Percentiles rank a stretch among this genome's conserved stretches.
These are phyloP conservation scores for Xenosphaeropsis pyriputrescens DNA, from an alignment of 2,329 filamentous ascomycete species.

Conservation along the genomic window DNA sequence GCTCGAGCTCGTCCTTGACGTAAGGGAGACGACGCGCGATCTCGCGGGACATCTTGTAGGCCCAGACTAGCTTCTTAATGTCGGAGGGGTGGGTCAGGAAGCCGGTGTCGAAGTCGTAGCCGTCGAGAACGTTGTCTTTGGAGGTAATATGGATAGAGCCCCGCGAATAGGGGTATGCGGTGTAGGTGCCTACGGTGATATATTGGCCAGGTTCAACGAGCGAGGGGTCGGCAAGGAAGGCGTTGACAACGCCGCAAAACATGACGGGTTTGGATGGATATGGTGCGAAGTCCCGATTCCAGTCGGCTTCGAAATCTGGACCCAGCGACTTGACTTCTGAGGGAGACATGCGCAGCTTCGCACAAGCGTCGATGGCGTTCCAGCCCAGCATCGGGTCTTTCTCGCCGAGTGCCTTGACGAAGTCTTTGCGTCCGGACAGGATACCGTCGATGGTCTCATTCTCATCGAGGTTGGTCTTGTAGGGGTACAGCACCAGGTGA, in stretches of 20 bases:
- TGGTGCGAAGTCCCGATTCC: constrained; percentile 37
- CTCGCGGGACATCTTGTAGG: constrained; percentile 51
- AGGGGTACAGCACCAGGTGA: constrained; percentile 36
- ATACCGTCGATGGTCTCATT: constrained; percentile 38
- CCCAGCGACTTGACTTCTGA: constrained; percentile 37
- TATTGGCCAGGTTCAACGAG: constrained; percentile 29
- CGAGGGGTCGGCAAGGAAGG: constrained; percentile 27
- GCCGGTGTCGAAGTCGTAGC: constrained; percentile 40
- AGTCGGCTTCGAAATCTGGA: constrained; percentile 33
- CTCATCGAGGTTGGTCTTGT: constrained; percentile 27
- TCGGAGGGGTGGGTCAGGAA: constrained; percentile 41
- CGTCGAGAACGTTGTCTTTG: constrained; percentile 22
- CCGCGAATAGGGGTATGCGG: constrained; percentile 44
- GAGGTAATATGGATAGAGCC: constrained; percentile 44
- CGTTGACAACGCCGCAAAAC: constrained; percentile 33
- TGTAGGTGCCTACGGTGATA: constrained; percentile 35
- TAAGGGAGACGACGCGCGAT: constrained; percentile 37
- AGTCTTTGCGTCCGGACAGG: constrained; percentile 29
- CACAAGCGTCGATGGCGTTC: constrained; percentile 37
- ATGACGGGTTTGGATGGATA: constrained; percentile 21
- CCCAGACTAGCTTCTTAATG: constrained; percentile 42
- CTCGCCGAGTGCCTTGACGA: constrained; percentile 26
- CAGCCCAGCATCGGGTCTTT: constrained; percentile 37
- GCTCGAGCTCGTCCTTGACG: constrained; percentile 30
- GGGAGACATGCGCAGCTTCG: constrained; percentile 39